Evolutionary conservation across 2,329 filamentous ascomycete species (phyloP).

Genomic region (Pseudocercospora cruenta): DNA sequence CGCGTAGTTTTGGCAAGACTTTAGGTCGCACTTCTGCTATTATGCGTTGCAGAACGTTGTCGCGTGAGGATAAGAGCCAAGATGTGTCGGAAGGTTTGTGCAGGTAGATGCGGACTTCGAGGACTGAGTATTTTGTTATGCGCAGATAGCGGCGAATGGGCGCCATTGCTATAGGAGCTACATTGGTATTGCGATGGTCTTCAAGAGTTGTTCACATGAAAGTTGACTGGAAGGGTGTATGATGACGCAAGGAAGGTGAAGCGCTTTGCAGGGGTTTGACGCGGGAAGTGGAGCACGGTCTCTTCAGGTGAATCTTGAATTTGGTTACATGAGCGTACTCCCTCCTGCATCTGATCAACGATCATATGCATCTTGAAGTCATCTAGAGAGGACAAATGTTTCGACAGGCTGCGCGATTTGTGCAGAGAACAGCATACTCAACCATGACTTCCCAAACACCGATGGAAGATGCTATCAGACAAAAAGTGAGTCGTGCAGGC

Average conservation of each 20-base stretch:
- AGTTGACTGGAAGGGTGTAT: not conserved
- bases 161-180: slow-evolving; percentile 63
- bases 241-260: not conserved
- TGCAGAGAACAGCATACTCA: slow-evolving; percentile 13
- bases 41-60: slow-evolving; percentile 77
- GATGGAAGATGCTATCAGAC: slow-evolving; percentile 79
- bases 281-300: not conserved
- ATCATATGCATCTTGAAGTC: not conserved
- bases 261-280: not conserved
- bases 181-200: not conserved
- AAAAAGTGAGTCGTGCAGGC: slow-evolving; percentile 62
- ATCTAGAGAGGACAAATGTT: slow-evolving; percentile 1
- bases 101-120: slow-evolving; percentile 96
- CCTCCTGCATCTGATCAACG: not conserved
- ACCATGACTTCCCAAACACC: slow-evolving; percentile 65
- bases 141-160: slow-evolving; percentile 86
- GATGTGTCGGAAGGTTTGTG: slow-evolving; percentile 83
- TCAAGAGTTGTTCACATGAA: not conserved
- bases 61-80: slow-evolving; percentile 79
- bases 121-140: slow-evolving; percentile 88
- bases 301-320: not conserved
- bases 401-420: slow-evolving; percentile 7
- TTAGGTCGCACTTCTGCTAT: slow-evolving; percentile 83
- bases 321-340: not conserved
- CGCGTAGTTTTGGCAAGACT: slow-evolving; percentile 86